phyloP scores from a whole-genome alignment of 805 yeast genomes.

The Helenozyma baotianmanensis region DNA sequence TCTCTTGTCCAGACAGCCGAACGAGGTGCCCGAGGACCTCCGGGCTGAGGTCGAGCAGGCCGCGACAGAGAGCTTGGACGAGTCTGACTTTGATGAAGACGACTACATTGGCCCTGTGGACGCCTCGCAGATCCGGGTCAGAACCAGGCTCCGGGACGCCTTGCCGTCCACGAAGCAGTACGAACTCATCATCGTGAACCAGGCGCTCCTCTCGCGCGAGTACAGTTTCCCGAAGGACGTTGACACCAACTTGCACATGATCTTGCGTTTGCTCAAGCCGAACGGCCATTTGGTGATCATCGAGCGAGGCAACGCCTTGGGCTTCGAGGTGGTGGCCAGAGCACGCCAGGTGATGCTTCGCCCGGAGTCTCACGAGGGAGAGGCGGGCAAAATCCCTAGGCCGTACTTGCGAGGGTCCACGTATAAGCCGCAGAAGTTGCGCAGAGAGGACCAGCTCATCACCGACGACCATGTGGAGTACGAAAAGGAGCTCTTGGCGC shows the following conservation, averaged over 20 bases:
- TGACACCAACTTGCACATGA: slow-evolving; percentile 58
- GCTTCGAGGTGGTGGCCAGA: slow-evolving; percentile 83
- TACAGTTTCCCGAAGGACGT: slow-evolving; percentile 66
- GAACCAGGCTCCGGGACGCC: slow-evolving; percentile 51
- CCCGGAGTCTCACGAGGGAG: slow-evolving; percentile 61
- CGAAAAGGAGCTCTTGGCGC: slow-evolving; percentile 28
- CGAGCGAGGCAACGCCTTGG: slow-evolving; percentile 87
- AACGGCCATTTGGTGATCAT: slow-evolving; percentile 74
- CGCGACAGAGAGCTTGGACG: slow-evolving; percentile 3
- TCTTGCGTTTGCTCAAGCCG: slow-evolving; percentile 63
- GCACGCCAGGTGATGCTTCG: slow-evolving; percentile 89
- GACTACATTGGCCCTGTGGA: slow-evolving; percentile 45
- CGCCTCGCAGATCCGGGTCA: slow-evolving; percentile 49
- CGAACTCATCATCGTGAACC: slow-evolving; percentile 80
- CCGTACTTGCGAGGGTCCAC: slow-evolving; percentile 56
- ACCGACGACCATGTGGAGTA: slow-evolving; percentile 31
- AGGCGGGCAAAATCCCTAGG: slow-evolving; percentile 62
- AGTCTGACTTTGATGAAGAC: slow-evolving; percentile 8
- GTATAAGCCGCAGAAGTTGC: slow-evolving; percentile 34
- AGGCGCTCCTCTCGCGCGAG: slow-evolving; percentile 62
- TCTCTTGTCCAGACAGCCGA: slow-evolving; percentile 63
- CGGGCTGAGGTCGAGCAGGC: not conserved
- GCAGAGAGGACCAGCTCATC: slow-evolving; percentile 32
- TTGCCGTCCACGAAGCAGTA: slow-evolving; percentile 54
- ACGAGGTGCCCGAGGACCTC: slow-evolving; percentile 31